Evolutionary conservation across 202 grass and related monocot species (phyloP).

Genomic region (Elaeis oleifera): DNA sequence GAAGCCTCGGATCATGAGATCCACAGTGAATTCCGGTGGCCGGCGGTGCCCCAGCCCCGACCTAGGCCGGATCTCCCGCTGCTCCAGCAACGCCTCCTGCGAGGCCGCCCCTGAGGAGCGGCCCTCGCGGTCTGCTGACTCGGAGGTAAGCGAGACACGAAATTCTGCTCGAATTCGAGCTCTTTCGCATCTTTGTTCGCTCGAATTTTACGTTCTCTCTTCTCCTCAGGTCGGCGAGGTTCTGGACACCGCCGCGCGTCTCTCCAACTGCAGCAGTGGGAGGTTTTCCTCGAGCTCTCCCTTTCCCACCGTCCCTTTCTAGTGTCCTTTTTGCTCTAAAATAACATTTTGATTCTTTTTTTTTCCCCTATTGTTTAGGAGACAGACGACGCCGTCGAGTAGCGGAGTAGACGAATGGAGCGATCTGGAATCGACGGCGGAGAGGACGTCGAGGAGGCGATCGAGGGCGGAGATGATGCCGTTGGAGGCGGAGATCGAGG

Average conservation of each 20-base stretch:
- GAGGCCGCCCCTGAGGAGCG: neutral
- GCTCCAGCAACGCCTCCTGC: neutral
- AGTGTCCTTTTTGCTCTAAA: too few species aligned
- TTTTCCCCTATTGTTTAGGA: neutral
- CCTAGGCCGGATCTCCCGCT: neutral
- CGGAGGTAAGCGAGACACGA: too few species aligned
- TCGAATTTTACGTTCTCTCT: neutral
- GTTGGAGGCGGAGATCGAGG: constrained; percentile 36
- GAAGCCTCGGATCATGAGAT: neutral
- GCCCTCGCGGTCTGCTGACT: too few species aligned
- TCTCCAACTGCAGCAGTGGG: neutral
- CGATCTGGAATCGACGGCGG: neutral
- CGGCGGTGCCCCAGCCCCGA: constrained; percentile 5
- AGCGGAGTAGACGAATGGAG: neutral
- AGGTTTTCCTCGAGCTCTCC: neutral
- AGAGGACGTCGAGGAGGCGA: neutral
- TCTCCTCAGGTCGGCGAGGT: neutral
- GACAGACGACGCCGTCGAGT: constrained; percentile 1
- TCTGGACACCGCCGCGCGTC: neutral
- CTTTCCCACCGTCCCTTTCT: neutral
- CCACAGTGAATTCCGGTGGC: constrained; percentile 27
- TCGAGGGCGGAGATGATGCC: neutral
- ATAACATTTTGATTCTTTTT: neutral
- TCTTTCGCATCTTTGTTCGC: neutral
- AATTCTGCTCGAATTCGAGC: too few species aligned